phyloP scores from a whole-genome alignment of 2,329 filamentous ascomycete genomes.

The Parascedosporium putredinis region DNA sequence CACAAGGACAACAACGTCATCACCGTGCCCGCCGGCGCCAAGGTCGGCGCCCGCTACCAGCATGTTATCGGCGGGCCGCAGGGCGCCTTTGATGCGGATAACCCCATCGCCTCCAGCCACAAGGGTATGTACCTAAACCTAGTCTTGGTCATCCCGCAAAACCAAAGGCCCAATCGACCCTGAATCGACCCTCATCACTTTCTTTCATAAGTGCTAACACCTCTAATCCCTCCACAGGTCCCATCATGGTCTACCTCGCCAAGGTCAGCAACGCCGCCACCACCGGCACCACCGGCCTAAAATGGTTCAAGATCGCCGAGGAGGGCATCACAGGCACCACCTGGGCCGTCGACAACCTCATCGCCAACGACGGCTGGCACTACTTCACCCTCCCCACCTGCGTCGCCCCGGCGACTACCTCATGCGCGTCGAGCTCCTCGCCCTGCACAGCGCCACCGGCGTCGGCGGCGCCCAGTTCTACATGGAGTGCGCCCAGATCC shows the following conservation, averaged over 20 bases:
- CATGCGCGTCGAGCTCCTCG: conserved; percentile 30
- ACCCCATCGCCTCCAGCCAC: conserved; percentile 37
- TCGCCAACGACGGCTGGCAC: conserved; percentile 19
- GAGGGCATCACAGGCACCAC: conserved; percentile 21
- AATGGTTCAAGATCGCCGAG: conserved; percentile 44
- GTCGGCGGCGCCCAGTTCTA: conserved; percentile 17
- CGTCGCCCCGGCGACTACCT: conserved; percentile 31
- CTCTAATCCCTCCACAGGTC: no score
- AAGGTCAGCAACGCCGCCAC: conserved; percentile 36
- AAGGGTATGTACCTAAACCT: conserved; percentile 27
- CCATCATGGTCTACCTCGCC: conserved; percentile 36
- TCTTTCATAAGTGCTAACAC: no score
- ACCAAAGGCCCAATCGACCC: no score
- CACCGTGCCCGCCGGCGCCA: conserved; percentile 34
- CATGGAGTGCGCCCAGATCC: conserved; percentile 17
- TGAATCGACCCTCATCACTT: no score
- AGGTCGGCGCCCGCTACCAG: conserved; percentile 36
- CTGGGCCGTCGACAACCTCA: conserved; percentile 21
- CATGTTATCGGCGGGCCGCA: conserved; percentile 40
- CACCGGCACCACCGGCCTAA: conserved; percentile 23
- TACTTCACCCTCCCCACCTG: conserved; percentile 26
- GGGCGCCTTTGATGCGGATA: conserved; percentile 29
- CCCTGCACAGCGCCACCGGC: conserved; percentile 26
- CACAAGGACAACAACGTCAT: conserved; percentile 28
- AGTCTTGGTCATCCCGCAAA: no score